These are phyloP conservation scores for Tuctoria greenei DNA, from an alignment of 176 grass and related monocot species.

Conservation along the genomic window DNA sequence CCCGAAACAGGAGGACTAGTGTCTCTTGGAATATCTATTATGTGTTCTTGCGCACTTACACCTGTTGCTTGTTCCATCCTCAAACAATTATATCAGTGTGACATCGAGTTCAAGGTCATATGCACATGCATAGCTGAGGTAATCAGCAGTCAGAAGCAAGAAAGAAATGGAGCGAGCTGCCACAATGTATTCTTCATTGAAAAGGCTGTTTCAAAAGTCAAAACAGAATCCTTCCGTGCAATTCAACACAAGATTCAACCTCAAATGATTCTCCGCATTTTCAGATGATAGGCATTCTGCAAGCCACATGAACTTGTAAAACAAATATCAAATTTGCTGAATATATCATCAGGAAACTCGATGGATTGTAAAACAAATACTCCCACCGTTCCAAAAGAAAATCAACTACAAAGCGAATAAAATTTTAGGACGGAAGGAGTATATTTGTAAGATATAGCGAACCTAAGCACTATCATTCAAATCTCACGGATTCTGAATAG, in stretches of 20 bases:
- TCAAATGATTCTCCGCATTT: not conserved
- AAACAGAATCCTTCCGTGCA: not conserved
- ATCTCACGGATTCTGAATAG: not conserved
- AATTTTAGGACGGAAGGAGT: no score
- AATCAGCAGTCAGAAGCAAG: constrained; percentile 26
- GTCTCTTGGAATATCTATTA: constrained; percentile 70
- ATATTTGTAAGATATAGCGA: not conserved
- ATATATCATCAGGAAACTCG: no score
- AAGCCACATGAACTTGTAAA: not conserved
- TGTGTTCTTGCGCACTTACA: constrained; percentile 55
- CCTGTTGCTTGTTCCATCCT: constrained; percentile 54
- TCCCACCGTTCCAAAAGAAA: no score
- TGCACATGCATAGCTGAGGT: constrained; percentile 11
- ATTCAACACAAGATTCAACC: constrained; percentile 22
- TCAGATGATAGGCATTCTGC: constrained; percentile 28
- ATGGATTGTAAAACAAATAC: no score
- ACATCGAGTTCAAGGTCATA: constrained; percentile 28
- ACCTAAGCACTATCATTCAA: constrained; percentile 6
- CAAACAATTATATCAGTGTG: constrained; percentile 27
- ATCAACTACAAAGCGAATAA: no score
- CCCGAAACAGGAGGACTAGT: constrained; percentile 39
- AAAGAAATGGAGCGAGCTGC: constrained; percentile 15
- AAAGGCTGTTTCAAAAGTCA: not conserved
- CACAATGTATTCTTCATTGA: not conserved
- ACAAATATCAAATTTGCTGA: no score